Conservation (phyloP, 2,329 filamentous ascomycete species). For the Apiospora saccharicola region DNA sequence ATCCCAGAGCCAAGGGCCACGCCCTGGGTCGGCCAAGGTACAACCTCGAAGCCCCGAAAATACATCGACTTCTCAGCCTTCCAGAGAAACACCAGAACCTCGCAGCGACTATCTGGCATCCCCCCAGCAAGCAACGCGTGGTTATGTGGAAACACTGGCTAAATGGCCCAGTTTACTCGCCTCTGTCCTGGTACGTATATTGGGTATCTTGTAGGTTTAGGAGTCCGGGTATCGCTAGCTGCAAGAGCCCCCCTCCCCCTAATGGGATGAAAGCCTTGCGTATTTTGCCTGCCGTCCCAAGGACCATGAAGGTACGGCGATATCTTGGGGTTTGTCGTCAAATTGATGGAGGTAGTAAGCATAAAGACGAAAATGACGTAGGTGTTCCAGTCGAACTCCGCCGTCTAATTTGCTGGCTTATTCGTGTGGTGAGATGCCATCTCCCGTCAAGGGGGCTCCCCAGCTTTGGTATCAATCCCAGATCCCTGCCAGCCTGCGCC, state of each 20-base stretch:
- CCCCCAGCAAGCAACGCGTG: conserved; percentile 20
- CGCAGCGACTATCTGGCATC: neutral
- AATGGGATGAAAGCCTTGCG: neutral
- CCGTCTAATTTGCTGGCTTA: conserved; percentile 18
- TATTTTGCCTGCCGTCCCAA: neutral
- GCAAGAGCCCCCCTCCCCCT: neutral
- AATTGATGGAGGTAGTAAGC: neutral
- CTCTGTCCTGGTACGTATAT: neutral
- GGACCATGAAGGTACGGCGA: neutral
- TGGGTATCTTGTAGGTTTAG: neutral
- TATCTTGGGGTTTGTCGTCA: conserved; percentile 4
- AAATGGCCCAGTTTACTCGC: neutral
- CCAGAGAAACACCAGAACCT: neutral
- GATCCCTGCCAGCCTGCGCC: conserved; percentile 1
- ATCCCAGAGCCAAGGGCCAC: neutral
- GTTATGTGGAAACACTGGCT: neutral
- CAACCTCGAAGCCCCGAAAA: neutral
- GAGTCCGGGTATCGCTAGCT: neutral
- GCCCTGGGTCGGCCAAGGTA: neutral
- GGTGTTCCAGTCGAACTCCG: neutral
- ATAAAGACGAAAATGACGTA: conserved; percentile 14
- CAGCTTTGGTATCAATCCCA: conserved; percentile 1
- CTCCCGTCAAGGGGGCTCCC: conserved; percentile 17
- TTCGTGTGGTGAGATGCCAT: conserved; percentile 18
- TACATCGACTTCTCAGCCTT: neutral